Conservation (phyloP, 2,329 filamentous ascomycete genomes). For the Akanthomyces lecanii region DNA sequence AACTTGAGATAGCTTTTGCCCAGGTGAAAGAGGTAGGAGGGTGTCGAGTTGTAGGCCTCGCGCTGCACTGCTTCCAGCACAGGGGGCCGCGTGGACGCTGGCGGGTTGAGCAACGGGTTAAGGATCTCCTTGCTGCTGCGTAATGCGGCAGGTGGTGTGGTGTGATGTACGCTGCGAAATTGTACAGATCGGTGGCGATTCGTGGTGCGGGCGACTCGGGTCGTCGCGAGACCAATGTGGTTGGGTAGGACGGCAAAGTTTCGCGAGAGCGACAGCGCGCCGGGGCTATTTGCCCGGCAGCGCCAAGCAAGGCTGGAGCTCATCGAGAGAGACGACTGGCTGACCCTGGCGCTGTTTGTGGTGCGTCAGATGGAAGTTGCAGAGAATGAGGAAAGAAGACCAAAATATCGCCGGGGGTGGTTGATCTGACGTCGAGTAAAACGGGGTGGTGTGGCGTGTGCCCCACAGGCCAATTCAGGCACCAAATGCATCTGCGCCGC, state of each 20-base stretch:
- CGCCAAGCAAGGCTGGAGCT: conserved; percentile 31
- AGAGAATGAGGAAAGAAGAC: not conserved
- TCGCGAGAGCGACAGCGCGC: conserved; percentile 19
- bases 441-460: not conserved
- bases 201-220: conserved; percentile 13
- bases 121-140: conserved; percentile 25
- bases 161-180: conserved; percentile 8
- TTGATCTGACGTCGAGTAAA: not conserved
- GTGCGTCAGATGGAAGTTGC: not conserved
- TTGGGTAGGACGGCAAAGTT: conserved; percentile 12
- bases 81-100: conserved; percentile 67
- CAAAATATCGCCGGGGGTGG: not conserved
- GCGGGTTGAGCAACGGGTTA: conserved; percentile 60
- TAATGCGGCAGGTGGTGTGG: conserved; percentile 18
- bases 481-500: not conserved
- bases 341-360: not conserved
- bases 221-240: conserved; percentile 2
- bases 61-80: conserved; percentile 60
- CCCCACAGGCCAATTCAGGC: conserved; percentile 6
- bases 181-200: not conserved
- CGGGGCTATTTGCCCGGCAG: conserved; percentile 24
- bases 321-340: conserved; percentile 24
- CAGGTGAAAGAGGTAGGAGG: conserved; percentile 51
- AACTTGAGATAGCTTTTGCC: conserved; percentile 77
- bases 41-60: conserved; percentile 30